These are phyloP conservation scores for Gyromitra esculenta DNA, from an alignment of 2,329 filamentous ascomycete genomes.

Conservation along the genomic window DNA sequence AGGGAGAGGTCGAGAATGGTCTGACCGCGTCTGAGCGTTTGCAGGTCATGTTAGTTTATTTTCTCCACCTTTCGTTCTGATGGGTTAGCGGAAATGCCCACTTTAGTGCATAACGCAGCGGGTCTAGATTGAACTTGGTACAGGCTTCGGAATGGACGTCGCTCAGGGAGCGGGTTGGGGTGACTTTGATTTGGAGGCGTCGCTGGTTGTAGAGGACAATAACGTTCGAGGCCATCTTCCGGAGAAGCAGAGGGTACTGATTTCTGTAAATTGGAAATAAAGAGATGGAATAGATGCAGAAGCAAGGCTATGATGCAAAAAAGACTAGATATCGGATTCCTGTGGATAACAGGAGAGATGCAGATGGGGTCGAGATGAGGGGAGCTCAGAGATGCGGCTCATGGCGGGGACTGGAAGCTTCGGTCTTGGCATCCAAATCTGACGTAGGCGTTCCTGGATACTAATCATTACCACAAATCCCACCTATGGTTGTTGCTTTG, in stretches of 20 bases:
- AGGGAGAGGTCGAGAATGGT: slow-evolving; percentile 86
- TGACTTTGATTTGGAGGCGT: slow-evolving; percentile 82
- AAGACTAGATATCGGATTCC: slow-evolving; percentile 69
- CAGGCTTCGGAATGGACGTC: slow-evolving; percentile 91
- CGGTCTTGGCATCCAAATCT: slow-evolving; percentile 46
- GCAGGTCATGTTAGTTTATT: slow-evolving; percentile 51
- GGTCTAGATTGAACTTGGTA: slow-evolving; percentile 76
- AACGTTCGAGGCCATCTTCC: slow-evolving; percentile 69
- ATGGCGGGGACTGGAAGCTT: slow-evolving; percentile 48
- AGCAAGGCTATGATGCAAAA: neutral
- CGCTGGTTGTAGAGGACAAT: slow-evolving; percentile 84
- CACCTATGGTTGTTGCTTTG: no score
- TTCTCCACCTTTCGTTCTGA: neutral
- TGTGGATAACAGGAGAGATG: slow-evolving; percentile 6
- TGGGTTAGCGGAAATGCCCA: slow-evolving; percentile 61
- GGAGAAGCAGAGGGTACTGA: neutral
- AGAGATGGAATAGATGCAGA: slow-evolving; percentile 58
- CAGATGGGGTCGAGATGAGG: slow-evolving; percentile 19
- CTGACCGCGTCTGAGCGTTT: slow-evolving; percentile 73
- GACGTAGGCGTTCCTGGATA: slow-evolving; percentile 26
- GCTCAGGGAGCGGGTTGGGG: slow-evolving; percentile 79
- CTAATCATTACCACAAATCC: neutral
- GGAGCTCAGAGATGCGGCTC: slow-evolving; percentile 47
- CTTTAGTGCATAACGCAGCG: slow-evolving; percentile 83
- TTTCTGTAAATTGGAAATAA: neutral